A percentile compares a stretch with the other conserved stretches of the same genome.
Conservation (phyloP, 106 monocot species). For the Dactylorhiza incarnata region DNA sequence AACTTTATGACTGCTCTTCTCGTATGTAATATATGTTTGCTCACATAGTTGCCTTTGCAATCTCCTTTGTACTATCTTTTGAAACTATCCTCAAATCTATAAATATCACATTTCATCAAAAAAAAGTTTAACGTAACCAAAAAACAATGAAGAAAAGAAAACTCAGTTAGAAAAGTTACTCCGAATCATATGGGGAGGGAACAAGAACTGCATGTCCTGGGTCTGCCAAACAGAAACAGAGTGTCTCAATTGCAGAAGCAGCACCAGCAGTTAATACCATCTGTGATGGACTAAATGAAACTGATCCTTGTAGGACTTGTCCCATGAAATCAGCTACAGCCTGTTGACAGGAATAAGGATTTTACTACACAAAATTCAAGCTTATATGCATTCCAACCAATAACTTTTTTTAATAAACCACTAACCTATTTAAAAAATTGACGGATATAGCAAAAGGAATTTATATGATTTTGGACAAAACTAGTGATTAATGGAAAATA, state of each 20-base stretch:
- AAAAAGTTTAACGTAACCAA: neutral
- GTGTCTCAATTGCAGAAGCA: slow-evolving; percentile 79
- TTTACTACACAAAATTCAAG: neutral
- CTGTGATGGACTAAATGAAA: slow-evolving; percentile 67
- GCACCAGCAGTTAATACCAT: slow-evolving; percentile 77
- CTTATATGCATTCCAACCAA: neutral
- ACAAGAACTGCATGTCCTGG: slow-evolving; percentile 86
- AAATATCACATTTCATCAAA: too few species aligned
- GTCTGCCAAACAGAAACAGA: slow-evolving; percentile 84
- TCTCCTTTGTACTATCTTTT: too few species aligned
- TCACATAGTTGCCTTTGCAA: too few species aligned
- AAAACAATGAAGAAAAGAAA: neutral
- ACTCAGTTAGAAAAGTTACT: slow-evolving; percentile 30
- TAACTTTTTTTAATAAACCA: neutral
- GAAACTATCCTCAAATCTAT: too few species aligned
- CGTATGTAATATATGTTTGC: too few species aligned
- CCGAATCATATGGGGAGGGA: slow-evolving; percentile 91
- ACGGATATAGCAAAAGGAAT: too few species aligned
- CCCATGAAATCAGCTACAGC: slow-evolving; percentile 86
- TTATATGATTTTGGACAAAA: neutral
- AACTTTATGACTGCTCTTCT: too few species aligned
- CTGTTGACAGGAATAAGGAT: slow-evolving; percentile 22
- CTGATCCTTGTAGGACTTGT: slow-evolving; percentile 54
- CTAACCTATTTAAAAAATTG: neutral
- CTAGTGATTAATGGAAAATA: neutral